Base-by-base conservation (phyloP, 2,329 filamentous ascomycete genomes). In the Penicillium brevicompactum region DNA sequence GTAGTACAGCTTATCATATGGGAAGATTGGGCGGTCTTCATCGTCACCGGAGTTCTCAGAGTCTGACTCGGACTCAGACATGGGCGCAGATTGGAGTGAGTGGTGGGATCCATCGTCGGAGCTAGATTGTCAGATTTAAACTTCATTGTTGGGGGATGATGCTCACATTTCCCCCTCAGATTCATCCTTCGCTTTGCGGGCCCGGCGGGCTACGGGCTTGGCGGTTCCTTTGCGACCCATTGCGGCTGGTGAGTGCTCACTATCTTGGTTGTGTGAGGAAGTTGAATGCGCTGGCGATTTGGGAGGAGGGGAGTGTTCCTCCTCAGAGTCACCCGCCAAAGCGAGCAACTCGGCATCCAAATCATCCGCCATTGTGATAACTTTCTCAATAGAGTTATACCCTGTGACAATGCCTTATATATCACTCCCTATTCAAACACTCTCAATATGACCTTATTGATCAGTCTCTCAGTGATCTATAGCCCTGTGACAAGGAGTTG, bases 331-430 rank as follows among this genome's bases (percentile, higher is more conserved):
- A 64, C 90, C 94, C 51, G 92, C 94, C 62, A 97, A 87, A 69
- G 91, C 92, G 62, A 97, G 88, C 63, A 97, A 87, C 79, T 97
- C 93, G 67, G 93, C 92, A 72, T 97, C 93, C 64, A 97, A 84
- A 70, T 93, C 72, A 55, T 74, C 90, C 53, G 90, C 89, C 92
- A 96, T 96, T 68, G 62, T 82, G 61, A 68, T 16, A 41, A 65
- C 65, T 30, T 32, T 53, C 31, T 41, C 40, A 55, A 52, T 34
- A 32, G 24, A 46, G 27, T 32, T 46, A 46, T 51, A 45, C 41
- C 24, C 14, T 45, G n/a, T 9, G 14, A 22, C 13, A 37, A 34
- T 14, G 8, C 3, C 9, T 43, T 52, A 43, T 52, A 47, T 31
- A 43, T 41, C 14, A 42, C 40, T 41, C 38, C 18, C 32, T 14